These are phyloP conservation scores for Amylostereum areolatum DNA, from an alignment of 1,284 basidiomycete genomes.

Conservation along the genomic window DNA sequence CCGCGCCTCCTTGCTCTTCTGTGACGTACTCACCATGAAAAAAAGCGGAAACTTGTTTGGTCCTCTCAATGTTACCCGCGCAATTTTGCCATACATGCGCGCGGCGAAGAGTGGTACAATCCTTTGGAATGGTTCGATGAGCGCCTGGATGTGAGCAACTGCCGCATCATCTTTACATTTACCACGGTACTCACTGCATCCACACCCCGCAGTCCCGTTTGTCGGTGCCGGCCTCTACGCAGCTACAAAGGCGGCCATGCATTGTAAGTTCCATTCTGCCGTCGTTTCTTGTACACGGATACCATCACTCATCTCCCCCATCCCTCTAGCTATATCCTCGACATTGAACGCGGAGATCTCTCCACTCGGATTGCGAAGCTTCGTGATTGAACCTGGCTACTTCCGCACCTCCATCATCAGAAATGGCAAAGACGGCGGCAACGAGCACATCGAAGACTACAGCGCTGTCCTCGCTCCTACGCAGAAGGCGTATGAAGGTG, in stretches of 20 bases:
- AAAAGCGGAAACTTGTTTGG: slow-evolving; percentile 33
- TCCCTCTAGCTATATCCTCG: slow-evolving; percentile 25
- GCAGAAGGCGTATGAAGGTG: slow-evolving; percentile 9
- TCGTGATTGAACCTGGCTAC: slow-evolving; percentile 36
- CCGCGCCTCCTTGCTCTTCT: slow-evolving; percentile 1
- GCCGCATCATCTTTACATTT: too few species aligned
- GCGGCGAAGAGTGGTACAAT: slow-evolving; percentile 25
- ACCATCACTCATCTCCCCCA: too few species aligned
- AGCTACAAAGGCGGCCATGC: slow-evolving; percentile 29
- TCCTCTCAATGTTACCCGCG: slow-evolving; percentile 30
- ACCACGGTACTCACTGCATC: too few species aligned
- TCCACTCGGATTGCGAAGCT: slow-evolving; percentile 35
- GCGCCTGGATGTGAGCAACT: slow-evolving; percentile 28
- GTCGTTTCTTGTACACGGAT: neutral
- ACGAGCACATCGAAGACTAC: slow-evolving; percentile 32
- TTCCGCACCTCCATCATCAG: slow-evolving; percentile 34
- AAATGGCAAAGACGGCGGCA: slow-evolving; percentile 24
- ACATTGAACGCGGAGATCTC: slow-evolving; percentile 32
- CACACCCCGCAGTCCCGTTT: too few species aligned
- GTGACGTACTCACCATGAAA: too few species aligned
- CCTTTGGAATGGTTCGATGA: slow-evolving; percentile 27
- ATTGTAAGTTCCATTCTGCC: slow-evolving; percentile 23
- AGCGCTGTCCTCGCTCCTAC: slow-evolving; percentile 1
- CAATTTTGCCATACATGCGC: slow-evolving; percentile 33
- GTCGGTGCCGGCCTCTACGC: slow-evolving; percentile 28